Conservation (phyloP, 768 basidiomycete species). For the Russula sp. region DNA sequence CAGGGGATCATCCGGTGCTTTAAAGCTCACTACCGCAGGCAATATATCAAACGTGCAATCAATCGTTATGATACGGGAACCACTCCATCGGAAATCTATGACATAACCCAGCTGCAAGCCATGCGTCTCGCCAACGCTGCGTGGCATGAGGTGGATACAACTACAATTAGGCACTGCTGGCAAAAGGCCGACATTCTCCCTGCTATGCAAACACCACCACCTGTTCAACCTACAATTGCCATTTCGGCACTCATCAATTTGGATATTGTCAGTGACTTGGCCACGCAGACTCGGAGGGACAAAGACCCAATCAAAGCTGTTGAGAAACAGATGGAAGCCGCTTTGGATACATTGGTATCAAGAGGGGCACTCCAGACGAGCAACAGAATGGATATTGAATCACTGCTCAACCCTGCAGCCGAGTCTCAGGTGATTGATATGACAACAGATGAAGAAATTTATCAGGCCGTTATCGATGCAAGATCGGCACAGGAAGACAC, state of each 20-base stretch:
- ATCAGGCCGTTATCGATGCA: no score
- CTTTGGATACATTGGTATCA: no score
- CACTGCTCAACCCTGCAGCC: no score
- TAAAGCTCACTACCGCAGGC: slow-evolving; percentile 30
- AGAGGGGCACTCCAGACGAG: no score
- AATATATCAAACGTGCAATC: slow-evolving; percentile 26
- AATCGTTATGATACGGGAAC: slow-evolving; percentile 2
- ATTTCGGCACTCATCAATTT: background rate
- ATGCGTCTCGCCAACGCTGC: slow-evolving; percentile 33
- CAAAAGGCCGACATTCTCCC: slow-evolving; percentile 25
- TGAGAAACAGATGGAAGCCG: no score
- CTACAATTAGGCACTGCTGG: slow-evolving; percentile 37
- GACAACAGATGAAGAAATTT: no score
- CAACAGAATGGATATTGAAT: no score
- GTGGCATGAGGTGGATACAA: slow-evolving; percentile 29
- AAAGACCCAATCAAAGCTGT: no score
- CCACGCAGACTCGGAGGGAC: no score
- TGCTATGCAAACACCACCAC: background rate
- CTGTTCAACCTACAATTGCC: background rate
- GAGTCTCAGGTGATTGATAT: no score
- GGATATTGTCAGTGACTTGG: no score
- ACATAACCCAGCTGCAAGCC: slow-evolving; percentile 33
- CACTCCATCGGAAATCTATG: slow-evolving; percentile 30
- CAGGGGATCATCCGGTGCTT: slow-evolving; percentile 25
- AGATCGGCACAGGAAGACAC: no score